phyloP scores from a whole-genome alignment of 305 asterid genomes.

The Plantago lanceolata region DNA sequence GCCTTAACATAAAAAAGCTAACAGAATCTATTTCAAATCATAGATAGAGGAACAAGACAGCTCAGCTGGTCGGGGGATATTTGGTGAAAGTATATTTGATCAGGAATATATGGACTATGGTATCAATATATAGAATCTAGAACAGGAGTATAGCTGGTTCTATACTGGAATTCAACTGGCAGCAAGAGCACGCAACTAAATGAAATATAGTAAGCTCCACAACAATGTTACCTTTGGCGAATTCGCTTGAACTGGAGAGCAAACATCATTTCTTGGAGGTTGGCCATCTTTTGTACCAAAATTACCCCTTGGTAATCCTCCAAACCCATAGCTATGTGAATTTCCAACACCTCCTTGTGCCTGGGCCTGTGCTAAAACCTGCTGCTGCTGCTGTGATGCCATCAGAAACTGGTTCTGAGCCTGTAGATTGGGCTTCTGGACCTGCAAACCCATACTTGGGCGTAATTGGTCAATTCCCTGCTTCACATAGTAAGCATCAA shows the following conservation, averaged over 20 bases:
- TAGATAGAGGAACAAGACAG: no score
- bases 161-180: no score
- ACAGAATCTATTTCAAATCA: neutral
- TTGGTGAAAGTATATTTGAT: no score
- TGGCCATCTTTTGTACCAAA: conserved; percentile 79
- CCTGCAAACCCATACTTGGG: conserved; percentile 88
- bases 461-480: conserved; percentile 95
- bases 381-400: conserved; percentile 86
- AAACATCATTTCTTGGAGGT: conserved; percentile 86
- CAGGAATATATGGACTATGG: no score
- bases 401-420: conserved; percentile 72
- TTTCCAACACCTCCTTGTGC: conserved; percentile 82
- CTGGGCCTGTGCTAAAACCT: conserved; percentile 89
- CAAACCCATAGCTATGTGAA: conserved; percentile 68
- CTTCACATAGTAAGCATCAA: conserved; percentile 11
- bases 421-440: conserved; percentile 77
- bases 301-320: conserved; percentile 81
- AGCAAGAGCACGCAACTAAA: no score
- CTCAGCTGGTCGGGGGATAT: no score
- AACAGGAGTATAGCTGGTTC: no score
- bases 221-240: conserved; percentile 67
- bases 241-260: conserved; percentile 90
- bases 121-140: neutral
- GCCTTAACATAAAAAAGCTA: neutral
- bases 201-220: conserved; percentile 16